Evolutionary conservation across 805 yeast genomes (phyloP).

Genomic region (Zygosaccharomyces bailii): DNA sequence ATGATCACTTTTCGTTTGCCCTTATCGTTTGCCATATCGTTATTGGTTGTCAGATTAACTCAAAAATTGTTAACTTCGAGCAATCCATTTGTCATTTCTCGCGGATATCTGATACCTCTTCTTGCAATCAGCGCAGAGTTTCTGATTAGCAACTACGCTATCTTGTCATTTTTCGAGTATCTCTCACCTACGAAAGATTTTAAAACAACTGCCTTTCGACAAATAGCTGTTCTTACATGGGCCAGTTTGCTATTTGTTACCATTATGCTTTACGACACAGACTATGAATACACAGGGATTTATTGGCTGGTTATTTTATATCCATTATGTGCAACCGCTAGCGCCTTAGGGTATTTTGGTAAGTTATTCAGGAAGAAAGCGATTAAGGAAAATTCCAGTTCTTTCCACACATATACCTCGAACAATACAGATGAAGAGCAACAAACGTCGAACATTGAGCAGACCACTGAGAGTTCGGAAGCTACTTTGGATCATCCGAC

Average conservation of each 20-base stretch:
- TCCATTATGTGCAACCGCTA: constrained; percentile 44
- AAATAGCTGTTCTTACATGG: constrained; percentile 60
- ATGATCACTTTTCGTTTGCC: constrained; percentile 55
- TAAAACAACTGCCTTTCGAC: constrained; percentile 54
- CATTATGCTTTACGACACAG: constrained; percentile 43
- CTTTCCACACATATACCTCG: constrained; percentile 6
- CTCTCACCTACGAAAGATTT: constrained; percentile 52
- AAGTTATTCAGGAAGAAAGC: constrained; percentile 9
- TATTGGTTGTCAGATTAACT: constrained; percentile 36
- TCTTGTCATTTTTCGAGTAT: constrained; percentile 43
- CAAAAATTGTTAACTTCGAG: constrained; percentile 40
- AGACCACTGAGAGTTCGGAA: neutral
- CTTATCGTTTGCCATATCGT: constrained; percentile 48
- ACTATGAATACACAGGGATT: constrained; percentile 48
- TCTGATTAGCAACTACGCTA: constrained; percentile 51
- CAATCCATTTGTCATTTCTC: constrained; percentile 52
- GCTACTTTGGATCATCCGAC: neutral
- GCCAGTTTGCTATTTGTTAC: constrained; percentile 48
- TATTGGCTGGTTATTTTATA: constrained; percentile 48
- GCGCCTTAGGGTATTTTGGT: constrained; percentile 46
- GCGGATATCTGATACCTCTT: constrained; percentile 48
- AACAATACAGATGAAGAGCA: constrained; percentile 9
- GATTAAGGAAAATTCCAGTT: neutral
- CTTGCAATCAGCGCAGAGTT: constrained; percentile 47
- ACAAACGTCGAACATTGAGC: neutral